phyloP scores from a whole-genome alignment of 2,329 filamentous ascomycete species.

The Fusarium veterinarium region DNA sequence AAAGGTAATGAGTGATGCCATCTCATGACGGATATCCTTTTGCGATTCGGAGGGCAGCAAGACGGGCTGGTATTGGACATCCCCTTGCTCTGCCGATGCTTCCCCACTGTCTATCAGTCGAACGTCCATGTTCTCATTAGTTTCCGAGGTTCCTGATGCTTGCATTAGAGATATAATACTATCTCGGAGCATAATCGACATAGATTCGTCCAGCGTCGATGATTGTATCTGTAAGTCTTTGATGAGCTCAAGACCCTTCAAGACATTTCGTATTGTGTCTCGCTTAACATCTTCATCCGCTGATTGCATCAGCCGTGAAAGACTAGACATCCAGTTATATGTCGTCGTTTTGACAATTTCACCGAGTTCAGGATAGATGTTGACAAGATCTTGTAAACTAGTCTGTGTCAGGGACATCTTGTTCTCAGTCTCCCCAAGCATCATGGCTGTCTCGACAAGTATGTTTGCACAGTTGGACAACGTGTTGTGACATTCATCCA shows the following conservation, averaged over 20 bases:
- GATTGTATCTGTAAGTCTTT: constrained; percentile 72
- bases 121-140: constrained; percentile 38
- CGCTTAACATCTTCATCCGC: constrained; percentile 84
- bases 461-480: constrained; percentile 76
- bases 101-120: constrained; percentile 43
- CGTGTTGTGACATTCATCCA: constrained; percentile 82
- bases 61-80: constrained; percentile 66
- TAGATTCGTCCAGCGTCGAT: constrained; percentile 72
- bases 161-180: constrained; percentile 66
- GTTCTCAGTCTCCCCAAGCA: constrained; percentile 67
- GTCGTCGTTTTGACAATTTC: constrained; percentile 76
- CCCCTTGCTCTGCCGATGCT: constrained; percentile 13
- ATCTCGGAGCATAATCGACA: constrained; percentile 78
- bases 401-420: constrained; percentile 55
- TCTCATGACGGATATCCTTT: constrained; percentile 66
- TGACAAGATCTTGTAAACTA: constrained; percentile 70
- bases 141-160: constrained; percentile 31
- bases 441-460: constrained; percentile 83
- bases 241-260: constrained; percentile 76
- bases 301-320: constrained; percentile 85
- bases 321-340: constrained; percentile 82
- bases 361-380: constrained; percentile 69
- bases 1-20: constrained; percentile 68
- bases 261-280: constrained; percentile 79
- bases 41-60: constrained; percentile 75